Base-by-base conservation (phyloP, 106 monocot species). In the Dioscorea zingiberensis region DNA sequence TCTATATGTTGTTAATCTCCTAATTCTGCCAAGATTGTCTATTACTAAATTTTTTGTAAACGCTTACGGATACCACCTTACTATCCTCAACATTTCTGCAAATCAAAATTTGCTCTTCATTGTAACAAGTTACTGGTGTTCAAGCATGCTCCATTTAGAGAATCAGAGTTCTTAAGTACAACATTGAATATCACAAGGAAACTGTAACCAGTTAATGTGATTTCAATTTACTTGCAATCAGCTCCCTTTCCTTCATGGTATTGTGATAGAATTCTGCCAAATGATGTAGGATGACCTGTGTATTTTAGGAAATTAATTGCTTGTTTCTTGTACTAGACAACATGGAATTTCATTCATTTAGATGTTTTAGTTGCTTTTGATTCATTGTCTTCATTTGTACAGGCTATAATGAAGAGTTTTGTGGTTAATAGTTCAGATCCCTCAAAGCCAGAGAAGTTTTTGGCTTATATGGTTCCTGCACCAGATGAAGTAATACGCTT, bases 381-480 rank as follows among this genome's bases (percentile, higher is more conserved):
- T 51, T 51, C 19, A 18, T 18, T 15, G 2, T 51, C 51, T 29
- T 19, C 7, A 46, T 55, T 68, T 78, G n/a, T 53, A 13, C 80
- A 97, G 97, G 97, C 97, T 67, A 70, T 97, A 65, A 84, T 97
- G 92, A 97, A 89, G 77, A 92, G 92, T 92, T n/a, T 77, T 73
- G 74, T 84, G 16, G 79, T 63, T 58, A 91, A 74, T 68, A 79
- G 92, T 67, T 79, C 91, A 27, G 97, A 97, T 76, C 77, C 88
- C 63, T 18, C 80, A 64, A 86, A 89, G 38, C 55, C 63, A 32
- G 97, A 92, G 66, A 97, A 92, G 75, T 97, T 91, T 75, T 79
- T 97, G 67, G 83, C 92, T 14, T 97, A 92, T 75, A 92, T 97
- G 91, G 97, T 67, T 74, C 97, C 97, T 75, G 71, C 74, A 65